Conservation (phyloP, 345 rosid species). For the Gossypium anomalum region DNA sequence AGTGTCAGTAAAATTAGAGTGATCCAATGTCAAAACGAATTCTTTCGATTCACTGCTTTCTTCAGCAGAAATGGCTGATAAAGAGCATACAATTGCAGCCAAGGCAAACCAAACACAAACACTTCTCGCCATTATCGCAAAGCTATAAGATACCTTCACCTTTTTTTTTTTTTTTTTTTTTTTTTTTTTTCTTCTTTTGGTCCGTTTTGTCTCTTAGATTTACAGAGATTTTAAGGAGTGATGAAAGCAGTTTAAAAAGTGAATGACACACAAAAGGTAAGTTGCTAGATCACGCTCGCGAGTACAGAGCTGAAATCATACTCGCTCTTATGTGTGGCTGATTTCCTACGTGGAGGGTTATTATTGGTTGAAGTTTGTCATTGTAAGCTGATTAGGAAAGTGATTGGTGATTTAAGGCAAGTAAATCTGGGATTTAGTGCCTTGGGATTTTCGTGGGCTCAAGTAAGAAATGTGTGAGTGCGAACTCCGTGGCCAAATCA, state of each 20-base stretch:
- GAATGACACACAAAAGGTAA: neutral
- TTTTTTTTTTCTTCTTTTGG: neutral
- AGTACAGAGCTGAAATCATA: neutral
- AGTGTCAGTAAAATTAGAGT: conserved; percentile 78
- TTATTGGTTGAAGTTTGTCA: neutral
- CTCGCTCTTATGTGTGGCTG: conserved; percentile 28
- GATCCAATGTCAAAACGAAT: conserved; percentile 77
- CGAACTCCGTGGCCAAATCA: neutral
- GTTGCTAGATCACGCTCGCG: neutral
- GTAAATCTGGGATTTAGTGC: neutral
- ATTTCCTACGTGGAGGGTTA: conserved; percentile 11
- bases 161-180: neutral
- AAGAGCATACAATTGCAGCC: conserved; percentile 27
- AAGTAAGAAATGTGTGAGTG: neutral
- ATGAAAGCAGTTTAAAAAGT: neutral
- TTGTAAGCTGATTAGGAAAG: neutral
- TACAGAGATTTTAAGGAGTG: conserved; percentile 6
- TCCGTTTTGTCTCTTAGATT: conserved; percentile 1
- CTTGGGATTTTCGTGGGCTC: neutral
- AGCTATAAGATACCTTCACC: neutral
- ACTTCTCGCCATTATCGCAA: conserved; percentile 37
- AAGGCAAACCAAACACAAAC: conserved; percentile 32
- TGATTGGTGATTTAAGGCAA: neutral
- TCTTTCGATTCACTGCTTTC: conserved; percentile 51
- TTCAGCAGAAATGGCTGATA: conserved; percentile 36